These are phyloP conservation scores for Populus hybrid DNA, from an alignment of 441 rosid genomes.

Conservation along the genomic window DNA sequence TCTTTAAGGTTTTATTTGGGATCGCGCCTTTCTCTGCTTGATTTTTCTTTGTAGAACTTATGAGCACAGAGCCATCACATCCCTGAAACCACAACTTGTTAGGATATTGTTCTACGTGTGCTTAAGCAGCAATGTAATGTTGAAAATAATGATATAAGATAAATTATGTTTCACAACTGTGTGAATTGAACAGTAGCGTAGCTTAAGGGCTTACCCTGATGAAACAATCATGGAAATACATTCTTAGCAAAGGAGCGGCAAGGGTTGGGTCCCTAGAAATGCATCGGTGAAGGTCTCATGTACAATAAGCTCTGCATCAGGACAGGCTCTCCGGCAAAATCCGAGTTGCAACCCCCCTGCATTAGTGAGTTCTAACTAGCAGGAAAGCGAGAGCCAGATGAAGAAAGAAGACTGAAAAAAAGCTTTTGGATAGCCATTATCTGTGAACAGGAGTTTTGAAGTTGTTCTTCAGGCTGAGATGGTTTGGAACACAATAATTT, in stretches of 20 bases:
- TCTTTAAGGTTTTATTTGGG: slow-evolving; percentile 27
- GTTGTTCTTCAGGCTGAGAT: not conserved
- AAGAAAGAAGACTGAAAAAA: slow-evolving; percentile 23
- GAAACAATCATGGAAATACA: slow-evolving; percentile 73
- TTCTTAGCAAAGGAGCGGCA: slow-evolving; percentile 50
- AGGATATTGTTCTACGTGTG: not conserved
- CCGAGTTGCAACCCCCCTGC: slow-evolving; percentile 34
- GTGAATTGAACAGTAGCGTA: slow-evolving; percentile 14
- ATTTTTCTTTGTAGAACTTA: slow-evolving; percentile 32
- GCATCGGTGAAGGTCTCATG: slow-evolving; percentile 23
- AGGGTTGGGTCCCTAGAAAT: slow-evolving; percentile 43
- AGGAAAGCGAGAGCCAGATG: slow-evolving; percentile 25
- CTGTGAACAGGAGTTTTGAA: not conserved
- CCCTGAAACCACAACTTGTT: slow-evolving; percentile 30
- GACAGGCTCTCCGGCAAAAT: slow-evolving; percentile 44
- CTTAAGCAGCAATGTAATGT: not conserved
- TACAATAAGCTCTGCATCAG: slow-evolving; percentile 38
- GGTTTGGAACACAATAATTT: not conserved
- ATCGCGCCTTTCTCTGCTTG: slow-evolving; percentile 37
- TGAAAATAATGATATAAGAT: not conserved
- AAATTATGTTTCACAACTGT: not conserved
- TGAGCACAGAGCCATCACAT: slow-evolving; percentile 55
- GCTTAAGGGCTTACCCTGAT: slow-evolving; percentile 42
- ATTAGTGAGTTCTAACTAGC: slow-evolving; percentile 10
- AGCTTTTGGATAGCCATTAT: slow-evolving; percentile 37